Evolutionary conservation across 768 basidiomycete species (phyloP), one percentile per base, ranked within the genome.

Genomic region (Suillus weaverae): DNA sequence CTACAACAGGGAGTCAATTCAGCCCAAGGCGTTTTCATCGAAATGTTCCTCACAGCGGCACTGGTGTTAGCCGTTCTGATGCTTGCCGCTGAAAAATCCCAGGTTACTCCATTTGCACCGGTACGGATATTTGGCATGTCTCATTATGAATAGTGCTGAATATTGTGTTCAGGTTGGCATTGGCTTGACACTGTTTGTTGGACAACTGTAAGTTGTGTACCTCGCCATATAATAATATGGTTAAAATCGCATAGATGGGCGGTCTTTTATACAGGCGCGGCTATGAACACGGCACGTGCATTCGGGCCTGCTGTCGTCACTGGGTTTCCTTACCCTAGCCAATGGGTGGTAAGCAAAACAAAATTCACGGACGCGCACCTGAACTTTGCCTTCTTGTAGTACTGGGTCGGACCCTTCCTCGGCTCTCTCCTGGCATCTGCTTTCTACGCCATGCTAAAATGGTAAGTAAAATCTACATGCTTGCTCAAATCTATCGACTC

Each of bases 21-120:
- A 4, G 80, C 85, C 0, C 86, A 90, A 72, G 87, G 80, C 13
- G 81, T 89, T 20, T 90, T 89, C 73, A 88, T 90, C 65, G 89
- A 90, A 72, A 86, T 89, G 83, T 89, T 90, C 74, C 83, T 85
- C 68, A 89, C 88, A 16, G 79, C 84, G 14, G 79, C 80, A 18
- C 79, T 90, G 46, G 83, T 86, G 50, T 73, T 89, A 16, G 79
- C 89, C 7, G 86, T 89, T n/a, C 82, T 90, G 66, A 89, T 90
- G 87, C 73, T 90, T 32, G 89, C 89, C 5, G 86, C 85, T 18
- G 89, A 90, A 74, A 90, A 90, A 74, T 89, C 89, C 68, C 76
- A 79, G 33, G 79, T 80, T 2, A 90, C 88, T 1, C 85, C 89
- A 0, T 87, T 89, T 69, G 88, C 88, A 22, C 89, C 89, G n/a